Base-by-base conservation (phyloP, 352 stramenopile species). In the Phytophthora pisi region DNA sequence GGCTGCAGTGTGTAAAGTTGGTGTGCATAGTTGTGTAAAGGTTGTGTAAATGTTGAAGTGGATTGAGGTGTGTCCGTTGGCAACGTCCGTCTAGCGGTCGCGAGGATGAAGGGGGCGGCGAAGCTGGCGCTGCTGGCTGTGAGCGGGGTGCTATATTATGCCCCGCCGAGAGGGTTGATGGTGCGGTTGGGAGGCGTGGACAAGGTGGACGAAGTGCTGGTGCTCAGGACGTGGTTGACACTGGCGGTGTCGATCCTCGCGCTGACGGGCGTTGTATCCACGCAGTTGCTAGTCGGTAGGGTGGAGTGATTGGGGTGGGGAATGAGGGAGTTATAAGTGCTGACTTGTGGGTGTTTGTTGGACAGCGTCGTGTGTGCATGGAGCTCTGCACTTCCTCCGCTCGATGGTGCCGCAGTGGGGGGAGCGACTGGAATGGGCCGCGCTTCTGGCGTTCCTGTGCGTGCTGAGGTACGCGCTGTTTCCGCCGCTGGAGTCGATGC, bases 1-100 rank as follows among this genome's bases (percentile, higher is more conserved):
- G 28, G 28, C 28, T 34, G 28, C 13, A n/a, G 9, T 57, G 55
- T 53, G 55, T 58, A 4, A 13, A 58, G 5, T 45, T 51, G 24
- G 16, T 58, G 46, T 54, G 16, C 23, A 7, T 1, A 24, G 42
- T 49, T 9, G 42, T 49, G 15, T 42, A 42, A 16, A 1, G 0
- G 7, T 42, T n/a, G 42, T 49, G 42, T 49, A 11, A 3, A 47
- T 24, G 40, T 47, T 20, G 13, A 47, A 47, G 40, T 47, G 28
- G 28, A 34, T 34, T 34, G 28, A 34, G 28, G 6, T 34, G 28
- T 34, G 31, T 38, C 31, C 31, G 31, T 38, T 38, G 28, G 31
- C 31, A 40, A 40, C 34, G 3, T 11, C 10, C 28, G 28, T 46
- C 15, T 18, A 46, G 40, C 40, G 40, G 40, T 46, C 40, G 40